Evolutionary conservation across 192 early-diverging fungal species (phyloP).

Genomic region (Coemansia sp.): DNA sequence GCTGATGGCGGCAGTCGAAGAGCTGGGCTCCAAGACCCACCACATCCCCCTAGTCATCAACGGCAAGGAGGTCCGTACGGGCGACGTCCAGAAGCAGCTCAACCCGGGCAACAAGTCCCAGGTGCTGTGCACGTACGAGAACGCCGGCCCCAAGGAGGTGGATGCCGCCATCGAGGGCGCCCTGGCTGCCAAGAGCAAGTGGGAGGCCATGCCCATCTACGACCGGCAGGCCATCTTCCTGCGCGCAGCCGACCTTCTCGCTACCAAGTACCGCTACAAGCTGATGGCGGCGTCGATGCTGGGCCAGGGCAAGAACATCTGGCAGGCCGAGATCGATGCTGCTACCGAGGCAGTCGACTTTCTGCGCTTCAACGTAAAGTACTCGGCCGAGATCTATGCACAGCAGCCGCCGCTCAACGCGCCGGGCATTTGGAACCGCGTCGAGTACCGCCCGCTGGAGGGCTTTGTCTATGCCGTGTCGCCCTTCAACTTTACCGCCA

Average conservation of each 20-base stretch:
- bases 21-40: slow-evolving; percentile 65
- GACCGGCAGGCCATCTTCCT: slow-evolving; percentile 96
- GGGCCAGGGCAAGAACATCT: slow-evolving; percentile 97
- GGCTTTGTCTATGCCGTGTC: slow-evolving; percentile 98
- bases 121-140: slow-evolving; percentile 80
- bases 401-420: slow-evolving; percentile 92
- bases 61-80: slow-evolving; percentile 77
- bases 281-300: slow-evolving; percentile 96
- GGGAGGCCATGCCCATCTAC: slow-evolving; percentile 92
- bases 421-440: slow-evolving; percentile 85
- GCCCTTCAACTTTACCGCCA: slow-evolving; percentile 99
- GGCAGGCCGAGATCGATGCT: slow-evolving; percentile 99
- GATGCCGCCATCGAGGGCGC: slow-evolving; percentile 86
- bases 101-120: slow-evolving; percentile 83
- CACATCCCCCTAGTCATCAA: slow-evolving; percentile 85
- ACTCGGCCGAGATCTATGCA: slow-evolving; percentile 88
- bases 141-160: slow-evolving; percentile 71
- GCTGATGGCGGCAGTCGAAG: slow-evolving; percentile 76
- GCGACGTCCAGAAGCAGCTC: slow-evolving; percentile 68
- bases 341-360: slow-evolving; percentile 94
- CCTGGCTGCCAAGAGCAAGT: slow-evolving; percentile 76
- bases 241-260: slow-evolving; percentile 93
- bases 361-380: slow-evolving; percentile 94
- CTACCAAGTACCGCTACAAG: slow-evolving; percentile 89
- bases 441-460: slow-evolving; percentile 94